Conservation (phyloP, 73 alveolate species). For the Paramecium octaurelia region DNA sequence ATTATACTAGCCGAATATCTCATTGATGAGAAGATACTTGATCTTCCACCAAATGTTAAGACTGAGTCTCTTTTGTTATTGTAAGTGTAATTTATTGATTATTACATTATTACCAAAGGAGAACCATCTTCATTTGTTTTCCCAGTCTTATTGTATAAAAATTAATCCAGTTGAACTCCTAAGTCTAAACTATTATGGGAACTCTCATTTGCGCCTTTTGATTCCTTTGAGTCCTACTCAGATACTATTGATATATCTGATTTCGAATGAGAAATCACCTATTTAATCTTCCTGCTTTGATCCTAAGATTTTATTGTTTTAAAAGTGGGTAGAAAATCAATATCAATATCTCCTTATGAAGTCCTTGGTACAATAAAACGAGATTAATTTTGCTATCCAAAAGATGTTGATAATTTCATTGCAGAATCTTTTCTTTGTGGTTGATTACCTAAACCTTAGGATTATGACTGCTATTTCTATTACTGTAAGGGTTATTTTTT, state of each 20-base stretch:
- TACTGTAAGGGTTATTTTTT: neutral
- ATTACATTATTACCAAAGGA: neutral
- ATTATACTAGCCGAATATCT: constrained; percentile 9
- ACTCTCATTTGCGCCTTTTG: neutral
- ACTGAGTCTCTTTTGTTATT: neutral
- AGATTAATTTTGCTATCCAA: neutral
- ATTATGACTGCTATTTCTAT: neutral
- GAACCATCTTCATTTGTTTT: neutral
- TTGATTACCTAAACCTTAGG: neutral
- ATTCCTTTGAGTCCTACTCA: neutral
- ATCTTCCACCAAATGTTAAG: neutral
- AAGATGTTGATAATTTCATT: neutral
- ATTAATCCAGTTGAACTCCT: neutral
- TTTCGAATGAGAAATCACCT: neutral
- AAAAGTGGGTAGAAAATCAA: neutral
- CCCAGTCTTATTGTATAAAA: neutral
- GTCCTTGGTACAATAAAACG: neutral
- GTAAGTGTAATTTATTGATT: neutral
- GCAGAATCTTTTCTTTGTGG: neutral
- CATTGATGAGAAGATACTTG: neutral
- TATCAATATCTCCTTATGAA: neutral
- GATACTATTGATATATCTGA: neutral
- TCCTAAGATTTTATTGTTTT: neutral
- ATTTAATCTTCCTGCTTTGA: neutral
- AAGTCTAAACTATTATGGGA: neutral